Evolutionary conservation across 441 rosid species (phyloP).

Genomic region (Mallotus repandus): DNA sequence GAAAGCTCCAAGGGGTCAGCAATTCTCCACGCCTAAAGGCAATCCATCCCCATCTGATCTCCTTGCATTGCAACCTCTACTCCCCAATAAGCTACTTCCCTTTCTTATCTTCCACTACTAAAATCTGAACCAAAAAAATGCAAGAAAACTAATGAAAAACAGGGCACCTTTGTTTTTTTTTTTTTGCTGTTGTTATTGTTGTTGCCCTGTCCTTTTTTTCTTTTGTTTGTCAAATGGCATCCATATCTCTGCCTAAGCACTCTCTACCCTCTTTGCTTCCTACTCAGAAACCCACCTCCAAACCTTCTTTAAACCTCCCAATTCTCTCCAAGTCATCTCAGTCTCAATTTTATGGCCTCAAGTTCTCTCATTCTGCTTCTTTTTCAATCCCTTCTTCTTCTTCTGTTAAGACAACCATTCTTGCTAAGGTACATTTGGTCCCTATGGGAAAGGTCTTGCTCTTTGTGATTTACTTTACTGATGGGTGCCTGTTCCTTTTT

Average conservation of each 20-base stretch:
- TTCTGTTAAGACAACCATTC: constrained; percentile 41
- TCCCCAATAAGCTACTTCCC: constrained; percentile 14
- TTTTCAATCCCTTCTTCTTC: constrained; percentile 37
- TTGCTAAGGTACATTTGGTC: constrained; percentile 78
- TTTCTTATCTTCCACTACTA: constrained; percentile 31
- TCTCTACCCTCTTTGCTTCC: constrained; percentile 41
- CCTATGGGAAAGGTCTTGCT: background rate
- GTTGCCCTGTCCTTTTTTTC: background rate
- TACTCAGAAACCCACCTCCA: constrained; percentile 35
- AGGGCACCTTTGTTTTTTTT: background rate
- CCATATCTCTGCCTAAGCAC: constrained; percentile 49
- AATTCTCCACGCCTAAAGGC: constrained; percentile 47
- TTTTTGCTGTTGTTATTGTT: background rate
- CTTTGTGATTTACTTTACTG: constrained; percentile 6
- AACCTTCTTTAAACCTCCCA: constrained; percentile 32
- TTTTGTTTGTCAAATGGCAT: constrained; percentile 38
- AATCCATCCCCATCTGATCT: constrained; percentile 24
- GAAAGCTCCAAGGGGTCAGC: constrained; percentile 33
- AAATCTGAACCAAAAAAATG: background rate
- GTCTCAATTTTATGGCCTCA: constrained; percentile 67
- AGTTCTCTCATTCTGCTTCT: constrained; percentile 43
- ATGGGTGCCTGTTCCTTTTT: constrained; percentile 12
- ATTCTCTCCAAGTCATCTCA: constrained; percentile 46
- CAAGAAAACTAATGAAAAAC: background rate
- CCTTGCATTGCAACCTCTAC: constrained; percentile 1